Evolutionary conservation across 805 yeast genomes (phyloP).

Genomic region (Metschnikowia arizonensis): DNA sequence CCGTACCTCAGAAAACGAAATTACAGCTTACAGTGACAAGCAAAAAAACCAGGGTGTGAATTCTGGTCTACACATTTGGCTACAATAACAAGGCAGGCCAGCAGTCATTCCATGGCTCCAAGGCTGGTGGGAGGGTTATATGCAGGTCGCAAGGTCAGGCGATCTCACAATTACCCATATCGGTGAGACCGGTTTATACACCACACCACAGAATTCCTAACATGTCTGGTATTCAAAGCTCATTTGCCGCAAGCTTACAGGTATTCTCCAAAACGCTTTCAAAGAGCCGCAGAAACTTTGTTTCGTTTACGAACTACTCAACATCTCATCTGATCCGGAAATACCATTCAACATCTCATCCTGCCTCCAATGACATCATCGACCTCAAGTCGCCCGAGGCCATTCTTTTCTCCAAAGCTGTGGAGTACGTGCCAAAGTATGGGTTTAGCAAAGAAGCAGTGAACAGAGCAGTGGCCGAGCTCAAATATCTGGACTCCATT

Average conservation of each 20-base stretch:
- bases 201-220: background rate
- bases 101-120: background rate
- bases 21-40: background rate
- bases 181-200: background rate
- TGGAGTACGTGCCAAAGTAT: conserved; percentile 43
- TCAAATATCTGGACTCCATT: conserved; percentile 51
- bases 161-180: background rate
- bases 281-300: background rate
- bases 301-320: no score
- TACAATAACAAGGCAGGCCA: background rate
- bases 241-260: background rate
- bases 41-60: background rate
- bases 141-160: background rate
- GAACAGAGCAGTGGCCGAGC: conserved; percentile 44
- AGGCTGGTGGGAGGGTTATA: background rate
- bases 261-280: background rate
- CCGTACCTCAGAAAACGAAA: background rate
- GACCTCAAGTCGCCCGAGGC: conserved; percentile 35
- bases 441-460: conserved; percentile 53
- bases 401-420: conserved; percentile 35
- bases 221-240: background rate
- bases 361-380: conserved; percentile 32
- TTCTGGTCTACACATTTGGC: background rate
- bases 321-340: background rate
- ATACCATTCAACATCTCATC: conserved; percentile 38